phyloP scores from a whole-genome alignment of 441 rosid species.

The Corymbia citriodora region DNA sequence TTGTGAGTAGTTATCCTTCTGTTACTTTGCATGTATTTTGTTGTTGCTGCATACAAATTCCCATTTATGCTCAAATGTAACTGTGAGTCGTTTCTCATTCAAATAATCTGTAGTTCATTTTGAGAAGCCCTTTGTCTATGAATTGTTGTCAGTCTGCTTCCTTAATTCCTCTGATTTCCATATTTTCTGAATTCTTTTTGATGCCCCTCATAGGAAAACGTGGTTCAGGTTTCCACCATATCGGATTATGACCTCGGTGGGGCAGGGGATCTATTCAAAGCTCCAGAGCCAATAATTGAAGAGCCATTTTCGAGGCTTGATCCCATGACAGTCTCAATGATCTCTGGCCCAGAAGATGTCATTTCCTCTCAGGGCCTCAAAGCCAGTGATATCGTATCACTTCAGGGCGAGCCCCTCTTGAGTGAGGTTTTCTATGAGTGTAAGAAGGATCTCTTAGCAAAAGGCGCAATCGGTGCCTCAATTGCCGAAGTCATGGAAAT shows the following conservation, averaged over 20 bases:
- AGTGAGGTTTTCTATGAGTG: constrained; percentile 74
- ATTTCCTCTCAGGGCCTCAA: constrained; percentile 55
- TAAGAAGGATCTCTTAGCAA: constrained; percentile 78
- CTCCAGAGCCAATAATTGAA: constrained; percentile 82
- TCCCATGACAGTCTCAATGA: constrained; percentile 76
- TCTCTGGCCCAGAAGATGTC: constrained; percentile 70
- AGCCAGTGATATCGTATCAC: constrained; percentile 52
- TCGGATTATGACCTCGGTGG: constrained; percentile 81
- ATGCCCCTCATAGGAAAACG: constrained; percentile 41
- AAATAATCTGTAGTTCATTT: neutral
- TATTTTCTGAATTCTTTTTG: neutral
- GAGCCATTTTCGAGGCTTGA: constrained; percentile 48
- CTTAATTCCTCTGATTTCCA: neutral
- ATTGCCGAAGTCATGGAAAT: constrained; percentile 50
- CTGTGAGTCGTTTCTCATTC: neutral
- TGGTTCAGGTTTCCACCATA: constrained; percentile 38
- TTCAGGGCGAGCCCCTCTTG: constrained; percentile 66
- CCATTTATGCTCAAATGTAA: neutral
- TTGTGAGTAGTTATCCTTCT: neutral
- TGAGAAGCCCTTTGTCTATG: neutral
- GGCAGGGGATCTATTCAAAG: constrained; percentile 88
- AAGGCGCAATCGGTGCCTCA: constrained; percentile 43
- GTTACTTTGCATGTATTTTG: neutral
- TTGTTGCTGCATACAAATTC: neutral
- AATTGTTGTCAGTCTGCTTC: neutral